phyloP scores from a whole-genome alignment of 257 asterid species.

The Solanum medicagineum region DNA sequence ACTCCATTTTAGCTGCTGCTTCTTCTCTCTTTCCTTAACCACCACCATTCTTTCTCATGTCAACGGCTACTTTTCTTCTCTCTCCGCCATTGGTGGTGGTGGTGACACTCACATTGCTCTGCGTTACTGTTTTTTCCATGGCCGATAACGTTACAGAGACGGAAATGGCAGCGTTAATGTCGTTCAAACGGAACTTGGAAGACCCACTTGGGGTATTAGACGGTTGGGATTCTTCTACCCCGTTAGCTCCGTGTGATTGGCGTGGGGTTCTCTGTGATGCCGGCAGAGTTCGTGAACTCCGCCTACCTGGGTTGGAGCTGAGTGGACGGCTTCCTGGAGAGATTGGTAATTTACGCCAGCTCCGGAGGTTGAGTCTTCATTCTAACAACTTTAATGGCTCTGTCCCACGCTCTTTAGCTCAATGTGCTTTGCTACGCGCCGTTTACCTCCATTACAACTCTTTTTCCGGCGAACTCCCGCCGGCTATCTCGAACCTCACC shows the following conservation, averaged over 20 bases:
- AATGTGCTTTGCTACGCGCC: constrained; percentile 35
- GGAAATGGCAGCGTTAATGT: constrained; percentile 38
- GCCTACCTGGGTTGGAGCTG: constrained; percentile 44
- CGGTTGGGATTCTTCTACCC: constrained; percentile 39
- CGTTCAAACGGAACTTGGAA: constrained; percentile 25
- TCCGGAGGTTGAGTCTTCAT: constrained; percentile 48
- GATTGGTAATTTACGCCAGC: constrained; percentile 38
- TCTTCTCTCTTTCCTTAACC: background rate
- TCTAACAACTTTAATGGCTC: constrained; percentile 43
- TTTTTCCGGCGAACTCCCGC: constrained; percentile 33
- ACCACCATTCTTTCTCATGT: background rate
- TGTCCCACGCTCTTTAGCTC: constrained; percentile 34
- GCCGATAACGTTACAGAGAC: constrained; percentile 10
- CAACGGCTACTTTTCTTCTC: constrained; percentile 1
- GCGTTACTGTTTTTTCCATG: background rate
- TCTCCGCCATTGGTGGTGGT: background rate
- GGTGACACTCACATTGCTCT: background rate
- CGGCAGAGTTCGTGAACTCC: constrained; percentile 42
- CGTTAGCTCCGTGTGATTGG: constrained; percentile 73
- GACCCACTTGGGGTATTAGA: constrained; percentile 47
- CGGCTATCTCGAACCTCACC: constrained; percentile 26
- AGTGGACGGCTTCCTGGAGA: constrained; percentile 31
- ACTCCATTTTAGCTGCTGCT: background rate
- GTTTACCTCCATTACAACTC: constrained; percentile 39
- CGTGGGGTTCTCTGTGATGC: constrained; percentile 38